Base-by-base conservation (phyloP, 1,139 yeast species). In the Blastobotrys apis region DNA sequence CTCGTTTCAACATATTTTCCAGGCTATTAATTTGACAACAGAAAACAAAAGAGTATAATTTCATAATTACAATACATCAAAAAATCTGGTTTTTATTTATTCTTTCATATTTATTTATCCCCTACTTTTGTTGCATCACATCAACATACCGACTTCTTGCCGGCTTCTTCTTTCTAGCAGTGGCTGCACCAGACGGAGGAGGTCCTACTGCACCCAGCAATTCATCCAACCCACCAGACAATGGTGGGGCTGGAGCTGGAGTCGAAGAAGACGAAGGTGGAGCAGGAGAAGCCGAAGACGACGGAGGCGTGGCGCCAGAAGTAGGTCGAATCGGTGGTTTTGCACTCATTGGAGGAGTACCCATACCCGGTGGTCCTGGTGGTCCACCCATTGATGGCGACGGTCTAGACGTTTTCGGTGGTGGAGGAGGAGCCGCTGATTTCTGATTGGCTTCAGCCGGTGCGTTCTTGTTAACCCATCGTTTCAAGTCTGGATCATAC, bases 391-490 rank as follows among this genome's bases (percentile, higher is more conserved):
- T n/a, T n/a, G n/a, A n/a, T n/a, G n/a, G n/a, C 8, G 63, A 60
- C 8, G 59, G 49, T 8, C 55, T 23, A 43, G 57, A 23, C 25
- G 56, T 66, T 53, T 67, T 72, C 54, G 72, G 73, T 55, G 87
- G 86, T 2, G 94, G 92, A 1, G 94, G 94, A 1, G 94, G 86
- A 2, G 92, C 80, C 1, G 79, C 74, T 1, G 76, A 67, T 6
- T 75, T 66, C 48, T 68, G 70, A 48, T 79, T 73, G 53, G 82
- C 86, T 40, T 87, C 95, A 51, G 80, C 80, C 37, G 84, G 76
- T 1, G 85, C 79, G 15, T 80, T 78, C 49, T 78, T 79, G 59
- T 86, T 82, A 44, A 92, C 79, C 96, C 97, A 92, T 58, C 95
- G 75, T 60, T 84, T 82, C 58, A 85, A 75, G 49, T 83, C 79